Evolutionary conservation across 768 basidiomycete genomes (phyloP), one percentile per base, ranked within the genome.

Genomic region (Lactarius deliciosus): DNA sequence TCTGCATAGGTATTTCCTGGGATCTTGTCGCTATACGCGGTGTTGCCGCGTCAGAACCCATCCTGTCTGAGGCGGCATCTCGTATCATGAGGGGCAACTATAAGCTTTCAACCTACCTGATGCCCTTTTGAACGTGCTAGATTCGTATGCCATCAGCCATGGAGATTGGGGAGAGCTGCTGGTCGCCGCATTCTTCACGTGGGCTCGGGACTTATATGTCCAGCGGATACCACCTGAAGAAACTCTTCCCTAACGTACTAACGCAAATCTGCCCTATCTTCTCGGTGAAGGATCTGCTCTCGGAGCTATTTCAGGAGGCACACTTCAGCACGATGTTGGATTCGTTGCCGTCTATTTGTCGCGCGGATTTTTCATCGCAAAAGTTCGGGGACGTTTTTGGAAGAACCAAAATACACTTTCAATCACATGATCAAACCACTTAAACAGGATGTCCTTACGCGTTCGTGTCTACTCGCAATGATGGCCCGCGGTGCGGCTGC

Each of bases 41-140:
- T 30, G 18, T 41, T 18, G 43, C 38, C 2, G 40, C 59, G 7
- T 60, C 59, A 1, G 59, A 60, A 32, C 59, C 59, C 13, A 60
- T 60, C 20, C 59, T 60, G 6, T 60, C 59, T 10, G 59, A 60
- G 28, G 59, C 59, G 4, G 59, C 41, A 6, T 60, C 43, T 16
- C 5, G 5, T 25, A 60, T 60, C 7, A 60, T 60, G 59, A 20
- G 43, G 28, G 16, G 10, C 2, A 0, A 16, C 6, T 8, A 6
- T 20, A 0, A 34, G n/a, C n/a, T 30, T 56, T 56, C 3, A 0
- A 32, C 34, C 7, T 56, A 56, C 5, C 16, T 2, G 18, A 56
- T 56, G 55, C 34, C 8, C 55, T 56, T 34, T 5, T 30, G 1
- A 11, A 57, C 6, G 30, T 57, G 0, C 34, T 57, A 32, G n/a